Conservation (phyloP, 208 protist genomes). For the Leptomonas pyrrhocoris region DNA sequence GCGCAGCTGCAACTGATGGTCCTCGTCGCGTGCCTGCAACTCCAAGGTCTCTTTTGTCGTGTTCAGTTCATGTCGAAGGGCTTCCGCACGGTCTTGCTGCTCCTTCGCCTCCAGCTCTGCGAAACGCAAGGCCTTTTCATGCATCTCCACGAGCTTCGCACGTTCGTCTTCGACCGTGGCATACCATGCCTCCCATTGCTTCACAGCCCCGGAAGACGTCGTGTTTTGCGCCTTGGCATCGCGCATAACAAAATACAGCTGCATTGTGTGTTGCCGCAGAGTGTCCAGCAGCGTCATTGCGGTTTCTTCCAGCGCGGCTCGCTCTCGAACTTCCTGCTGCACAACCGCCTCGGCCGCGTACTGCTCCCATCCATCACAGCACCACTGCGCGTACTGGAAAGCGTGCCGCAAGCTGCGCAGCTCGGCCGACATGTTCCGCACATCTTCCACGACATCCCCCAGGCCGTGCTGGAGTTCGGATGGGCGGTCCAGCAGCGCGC, state of each 20-base stretch:
- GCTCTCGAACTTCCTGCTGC: constrained; percentile 34
- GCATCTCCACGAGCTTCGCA: constrained; percentile 6
- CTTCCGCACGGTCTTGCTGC: background rate
- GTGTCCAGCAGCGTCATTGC: background rate
- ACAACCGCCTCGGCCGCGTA: constrained; percentile 14
- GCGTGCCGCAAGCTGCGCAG: constrained; percentile 24
- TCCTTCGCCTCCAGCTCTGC: background rate
- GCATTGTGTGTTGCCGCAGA: background rate
- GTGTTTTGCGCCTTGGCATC: background rate
- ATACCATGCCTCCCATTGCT: constrained; percentile 17
- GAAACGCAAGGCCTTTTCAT: constrained; percentile 2
- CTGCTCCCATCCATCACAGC: constrained; percentile 23
- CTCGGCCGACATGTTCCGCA: constrained; percentile 36
- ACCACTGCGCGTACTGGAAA: constrained; percentile 29
- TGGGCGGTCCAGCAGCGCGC: constrained; percentile 41
- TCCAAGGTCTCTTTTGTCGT: constrained; percentile 1
- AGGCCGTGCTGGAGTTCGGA: constrained; percentile 54
- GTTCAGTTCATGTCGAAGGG: constrained; percentile 1
- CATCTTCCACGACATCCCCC: constrained; percentile 45
- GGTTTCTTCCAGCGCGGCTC: constrained; percentile 27
- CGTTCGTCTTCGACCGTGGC: constrained; percentile 2
- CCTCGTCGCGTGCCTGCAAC: background rate
- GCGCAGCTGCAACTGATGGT: background rate
- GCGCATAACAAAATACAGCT: background rate
- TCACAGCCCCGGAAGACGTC: background rate